Evolutionary conservation across 257 asterid genomes (phyloP), one percentile per base, ranked within the genome.

Genomic region (Coffea eugenioides): DNA sequence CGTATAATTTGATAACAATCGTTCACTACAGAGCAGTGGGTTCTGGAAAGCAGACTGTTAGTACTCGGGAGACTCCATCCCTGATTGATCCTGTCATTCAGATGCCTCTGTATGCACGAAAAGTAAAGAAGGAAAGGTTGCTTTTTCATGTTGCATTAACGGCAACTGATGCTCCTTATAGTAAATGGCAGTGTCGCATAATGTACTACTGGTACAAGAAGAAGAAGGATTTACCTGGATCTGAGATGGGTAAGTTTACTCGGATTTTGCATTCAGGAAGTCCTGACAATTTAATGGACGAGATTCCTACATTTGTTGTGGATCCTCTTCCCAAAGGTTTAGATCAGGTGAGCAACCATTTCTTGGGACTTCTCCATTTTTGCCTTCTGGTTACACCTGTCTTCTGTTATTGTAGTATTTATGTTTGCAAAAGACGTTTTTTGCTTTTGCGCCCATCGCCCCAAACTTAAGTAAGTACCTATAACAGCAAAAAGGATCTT

Each of bases 211-310:
- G 99, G 99, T 95, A 93, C 83, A 92, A 91, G 91, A 91, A 85
- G 83, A 86, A 90, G 92, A 93, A 75, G 75, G 94, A 91, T 71
- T 21, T 81, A 83, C 89, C 90, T 52, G 94, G 96, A 86, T 93
- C 99, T 18, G 99, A 90, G 76, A 95, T 95, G 99, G 99, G 99
- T 39, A 98, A 94, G 56, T 93, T 95, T 82, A 95, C 97, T 25
- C 87, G 99, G 85, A 89, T 95, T 77, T 83, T 95, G 85, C 99
- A 95, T 85, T 93, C 99, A 0, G 99, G 99, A 25, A 87, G 83
- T 15, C 83, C 98, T 48, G 99, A 95, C 83, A 89, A 87, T 84
- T 84, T 95, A 88, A 95, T 95, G 98, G 93, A 91, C 36, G 98
- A 95, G 86, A 95, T 95, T 52, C 99, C 99, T 8, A 92, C 97